Evolutionary conservation across 495 filamentous ascomycete species (phyloP).

Genomic region (Aspergillus olivimuriae): DNA sequence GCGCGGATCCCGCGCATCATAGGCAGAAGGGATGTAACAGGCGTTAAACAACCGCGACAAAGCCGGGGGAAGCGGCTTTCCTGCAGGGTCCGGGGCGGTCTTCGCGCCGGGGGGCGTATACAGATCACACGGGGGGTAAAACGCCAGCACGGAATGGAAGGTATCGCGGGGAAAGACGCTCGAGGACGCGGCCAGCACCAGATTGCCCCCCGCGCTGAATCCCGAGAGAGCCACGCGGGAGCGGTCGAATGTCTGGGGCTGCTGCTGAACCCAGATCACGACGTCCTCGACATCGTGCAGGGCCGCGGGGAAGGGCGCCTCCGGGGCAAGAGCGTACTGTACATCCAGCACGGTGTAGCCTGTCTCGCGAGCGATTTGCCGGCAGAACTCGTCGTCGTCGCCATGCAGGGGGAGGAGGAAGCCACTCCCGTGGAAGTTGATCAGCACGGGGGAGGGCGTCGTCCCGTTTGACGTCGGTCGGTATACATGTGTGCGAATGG

Average conservation of each 20-base stretch:
- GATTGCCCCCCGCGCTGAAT: constrained; percentile 42
- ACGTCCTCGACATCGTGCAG: constrained; percentile 59
- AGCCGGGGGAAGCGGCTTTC: constrained; percentile 18
- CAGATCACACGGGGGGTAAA: constrained; percentile 38
- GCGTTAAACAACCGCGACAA: constrained; percentile 25
- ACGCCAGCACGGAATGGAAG: constrained; percentile 33
- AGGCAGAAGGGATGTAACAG: constrained; percentile 23
- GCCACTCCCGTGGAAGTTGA: constrained; percentile 42
- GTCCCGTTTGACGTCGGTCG: constrained; percentile 14
- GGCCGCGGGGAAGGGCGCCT: constrained; percentile 69
- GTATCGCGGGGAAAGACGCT: constrained; percentile 32
- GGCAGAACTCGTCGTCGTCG: constrained; percentile 37
- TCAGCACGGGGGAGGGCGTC: constrained; percentile 31
- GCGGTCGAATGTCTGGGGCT: constrained; percentile 27
- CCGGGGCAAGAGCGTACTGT: constrained; percentile 72
- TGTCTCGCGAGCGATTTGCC: constrained; percentile 26
- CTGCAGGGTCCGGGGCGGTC: constrained; percentile 17
- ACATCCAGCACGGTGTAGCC: constrained; percentile 45
- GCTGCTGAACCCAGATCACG: constrained; percentile 27
- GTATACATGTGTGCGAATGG: constrained; percentile 43
- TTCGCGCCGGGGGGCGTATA: constrained; percentile 15
- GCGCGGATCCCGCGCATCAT: constrained; percentile 37
- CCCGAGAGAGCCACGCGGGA: constrained; percentile 35
- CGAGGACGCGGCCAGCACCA: constrained; percentile 33
- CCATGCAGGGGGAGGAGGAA: constrained; percentile 39